phyloP scores from a whole-genome alignment of 2,329 filamentous ascomycete genomes.

The Remersonia thermophila region DNA sequence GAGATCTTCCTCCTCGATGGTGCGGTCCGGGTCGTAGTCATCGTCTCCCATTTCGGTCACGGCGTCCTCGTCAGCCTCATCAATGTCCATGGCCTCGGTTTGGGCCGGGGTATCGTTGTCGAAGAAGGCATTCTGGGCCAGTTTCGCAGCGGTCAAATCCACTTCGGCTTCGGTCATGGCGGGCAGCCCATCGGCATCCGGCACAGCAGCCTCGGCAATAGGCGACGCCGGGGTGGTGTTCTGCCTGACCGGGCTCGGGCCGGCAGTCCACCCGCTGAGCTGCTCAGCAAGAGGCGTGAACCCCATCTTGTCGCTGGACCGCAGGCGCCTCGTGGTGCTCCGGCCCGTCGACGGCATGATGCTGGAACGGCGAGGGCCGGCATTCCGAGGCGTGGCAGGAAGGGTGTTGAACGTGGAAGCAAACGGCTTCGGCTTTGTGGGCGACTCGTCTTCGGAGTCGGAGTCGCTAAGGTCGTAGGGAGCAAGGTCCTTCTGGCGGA shows the following conservation, averaged over 20 bases:
- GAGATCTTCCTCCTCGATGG: slow-evolving; percentile 35
- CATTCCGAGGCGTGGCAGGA: slow-evolving; percentile 32
- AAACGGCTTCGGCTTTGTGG: slow-evolving; percentile 18
- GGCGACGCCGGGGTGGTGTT: too few species aligned
- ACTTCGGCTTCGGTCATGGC: too few species aligned
- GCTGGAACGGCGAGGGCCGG: too few species aligned
- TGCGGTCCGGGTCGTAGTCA: too few species aligned
- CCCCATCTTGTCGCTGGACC: slow-evolving; percentile 26
- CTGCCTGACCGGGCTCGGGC: slow-evolving; percentile 37
- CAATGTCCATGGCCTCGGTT: slow-evolving; percentile 29
- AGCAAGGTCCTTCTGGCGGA: slow-evolving; percentile 36
- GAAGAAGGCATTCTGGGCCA: slow-evolving; percentile 45
- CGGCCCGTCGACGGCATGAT: too few species aligned
- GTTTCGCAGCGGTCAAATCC: too few species aligned
- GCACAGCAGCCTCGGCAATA: too few species aligned
- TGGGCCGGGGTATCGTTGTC: too few species aligned
- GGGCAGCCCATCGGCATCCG: too few species aligned
- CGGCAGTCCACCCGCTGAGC: slow-evolving; percentile 49
- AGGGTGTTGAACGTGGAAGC: slow-evolving; percentile 21
- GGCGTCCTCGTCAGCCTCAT: slow-evolving; percentile 7
- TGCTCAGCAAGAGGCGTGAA: slow-evolving; percentile 54
- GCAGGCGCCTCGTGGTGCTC: slow-evolving; percentile 20
- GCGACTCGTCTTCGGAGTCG: slow-evolving; percentile 44
- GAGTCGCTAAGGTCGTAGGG: too few species aligned
- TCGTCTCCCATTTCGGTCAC: too few species aligned